These are phyloP conservation scores for Hansenula lynferdii DNA, from an alignment of 1,139 yeast species.

Conservation along the genomic window DNA sequence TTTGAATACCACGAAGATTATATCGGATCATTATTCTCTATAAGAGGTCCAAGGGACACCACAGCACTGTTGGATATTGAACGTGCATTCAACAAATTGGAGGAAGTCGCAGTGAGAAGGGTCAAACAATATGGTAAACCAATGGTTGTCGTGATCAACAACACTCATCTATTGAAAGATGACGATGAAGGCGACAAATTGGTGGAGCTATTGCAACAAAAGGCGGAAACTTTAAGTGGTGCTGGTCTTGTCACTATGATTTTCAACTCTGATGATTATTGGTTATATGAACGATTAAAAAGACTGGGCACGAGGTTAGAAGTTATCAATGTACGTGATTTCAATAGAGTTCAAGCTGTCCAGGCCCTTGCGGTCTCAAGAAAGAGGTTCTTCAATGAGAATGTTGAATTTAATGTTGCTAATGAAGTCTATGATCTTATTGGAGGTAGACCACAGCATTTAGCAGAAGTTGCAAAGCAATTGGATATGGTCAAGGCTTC, in stretches of 20 bases:
- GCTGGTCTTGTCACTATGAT: conserved; percentile 72
- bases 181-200: conserved; percentile 63
- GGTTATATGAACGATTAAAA: conserved; percentile 79
- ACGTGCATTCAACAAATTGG: conserved; percentile 72
- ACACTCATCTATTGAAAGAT: conserved; percentile 69
- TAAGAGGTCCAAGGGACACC: conserved; percentile 81
- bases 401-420: conserved; percentile 36
- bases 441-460: conserved; percentile 84
- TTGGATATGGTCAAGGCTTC: conserved; percentile 58
- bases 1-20: conserved; percentile 78
- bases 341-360: conserved; percentile 51
- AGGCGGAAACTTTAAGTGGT: conserved; percentile 76
- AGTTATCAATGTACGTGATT: conserved; percentile 65
- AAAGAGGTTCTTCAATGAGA: conserved; percentile 38
- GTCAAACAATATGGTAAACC: conserved; percentile 44
- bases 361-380: conserved; percentile 54
- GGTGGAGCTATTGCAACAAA: conserved; percentile 76
- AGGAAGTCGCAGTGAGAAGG: conserved; percentile 61
- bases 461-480: conserved; percentile 70
- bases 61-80: conserved; percentile 80
- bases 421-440: conserved; percentile 60
- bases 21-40: conserved; percentile 76
- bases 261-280: conserved; percentile 81
- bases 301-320: conserved; percentile 72
- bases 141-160: conserved; percentile 64